Conservation (phyloP, 495 filamentous ascomycete species). For the Pseudevernia furfuracea region DNA sequence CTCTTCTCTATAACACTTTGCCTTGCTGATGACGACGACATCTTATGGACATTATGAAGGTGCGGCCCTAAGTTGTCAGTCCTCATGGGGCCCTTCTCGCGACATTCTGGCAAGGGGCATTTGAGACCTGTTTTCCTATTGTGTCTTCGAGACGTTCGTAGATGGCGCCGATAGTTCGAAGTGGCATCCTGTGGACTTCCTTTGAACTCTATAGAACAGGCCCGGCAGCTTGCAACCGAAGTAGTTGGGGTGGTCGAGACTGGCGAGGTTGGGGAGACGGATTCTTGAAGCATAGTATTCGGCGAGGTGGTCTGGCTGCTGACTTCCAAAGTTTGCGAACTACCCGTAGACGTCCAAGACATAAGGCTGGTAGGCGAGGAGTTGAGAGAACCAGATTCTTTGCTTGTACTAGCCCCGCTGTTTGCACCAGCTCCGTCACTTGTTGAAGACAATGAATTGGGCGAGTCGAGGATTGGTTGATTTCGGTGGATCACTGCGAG, state of each 20-base stretch:
- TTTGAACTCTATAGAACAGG: neutral
- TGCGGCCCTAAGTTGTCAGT: conserved; percentile 8
- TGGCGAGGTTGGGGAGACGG: conserved; percentile 6
- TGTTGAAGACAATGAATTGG: neutral
- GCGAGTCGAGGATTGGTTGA: neutral
- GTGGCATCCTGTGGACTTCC: conserved; percentile 7
- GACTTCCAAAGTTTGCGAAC: neutral
- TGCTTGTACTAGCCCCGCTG: no score
- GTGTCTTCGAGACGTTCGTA: conserved; percentile 1
- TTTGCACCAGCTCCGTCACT: neutral
- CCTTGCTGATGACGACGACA: neutral
- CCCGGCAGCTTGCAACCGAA: neutral
- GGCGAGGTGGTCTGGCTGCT: neutral
- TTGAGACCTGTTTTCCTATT: conserved; percentile 3
- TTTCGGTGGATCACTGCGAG: neutral
- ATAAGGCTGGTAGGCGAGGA: conserved; percentile 5
- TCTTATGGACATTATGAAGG: neutral
- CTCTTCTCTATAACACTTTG: neutral
- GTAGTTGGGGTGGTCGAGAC: neutral
- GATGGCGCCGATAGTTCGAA: conserved; percentile 3
- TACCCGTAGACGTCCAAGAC: neutral
- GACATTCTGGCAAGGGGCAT: conserved; percentile 5
- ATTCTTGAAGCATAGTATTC: neutral
- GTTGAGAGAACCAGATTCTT: neutral
- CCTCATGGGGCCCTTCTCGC: neutral